Base-by-base conservation (phyloP, 1,139 yeast species). In the Candida buenavistaensis region DNA sequence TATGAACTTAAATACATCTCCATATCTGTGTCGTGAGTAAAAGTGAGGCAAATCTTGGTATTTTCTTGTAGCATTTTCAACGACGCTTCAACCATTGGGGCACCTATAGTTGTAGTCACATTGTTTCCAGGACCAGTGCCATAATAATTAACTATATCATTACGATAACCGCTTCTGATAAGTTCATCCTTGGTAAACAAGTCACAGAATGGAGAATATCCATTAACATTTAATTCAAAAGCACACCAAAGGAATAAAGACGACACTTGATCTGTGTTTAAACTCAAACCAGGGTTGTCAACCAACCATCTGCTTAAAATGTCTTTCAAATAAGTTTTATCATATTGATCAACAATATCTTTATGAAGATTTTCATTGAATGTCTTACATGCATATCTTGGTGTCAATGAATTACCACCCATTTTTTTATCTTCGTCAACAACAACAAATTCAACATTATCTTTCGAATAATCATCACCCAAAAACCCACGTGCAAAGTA, bases 1-100 rank as follows among this genome's bases (percentile, higher is more conserved):
- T 77, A 56, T 5, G 79, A 71, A 14, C 78, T 57, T 31, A 74
- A 56, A 44, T 67, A 68, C 15, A 72, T 60, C 33, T 72, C 62
- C 34, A 79, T 57, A 46, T 78, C 78, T 26, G 75, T 63, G 50
- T 79, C 84, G 49, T 79, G 85, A 15, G 78, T 64, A 50, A 79
- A 79, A 16, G 72, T 62, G 38, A 73, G 55, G 62, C 64, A 45
- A 47, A 71, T 51, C 55, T 71, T 58, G 54, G 55, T 46, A 47
- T 59, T 50, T 21, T 54, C 52, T 32, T 54, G 51, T 38, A 65
- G 51, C 30, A 78, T 55, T 22, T 63, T 52, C 35, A 72, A 50
- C 4, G 80, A 62, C 10, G 83, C 80, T 39, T 73, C 66, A 33
- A 72, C 64, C 44, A 68, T 66, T 2, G 70, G 68, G 1, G 78